Evolutionary conservation across 257 asterid species (phyloP).

Genomic region (Prunella vulgaris): DNA sequence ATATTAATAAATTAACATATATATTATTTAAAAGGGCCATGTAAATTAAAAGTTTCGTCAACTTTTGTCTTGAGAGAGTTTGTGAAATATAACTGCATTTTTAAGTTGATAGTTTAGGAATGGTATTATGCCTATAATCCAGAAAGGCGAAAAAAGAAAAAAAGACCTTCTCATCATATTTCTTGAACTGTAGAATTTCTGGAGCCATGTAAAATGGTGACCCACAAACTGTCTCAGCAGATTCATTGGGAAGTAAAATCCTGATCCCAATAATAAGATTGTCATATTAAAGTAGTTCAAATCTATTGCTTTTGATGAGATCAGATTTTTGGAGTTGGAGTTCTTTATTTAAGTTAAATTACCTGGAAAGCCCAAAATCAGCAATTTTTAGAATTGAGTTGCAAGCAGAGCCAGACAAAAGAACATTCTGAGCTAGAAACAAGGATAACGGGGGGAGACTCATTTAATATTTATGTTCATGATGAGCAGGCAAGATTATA

Average conservation of each 20-base stretch:
- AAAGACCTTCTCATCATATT: slow-evolving; percentile 41
- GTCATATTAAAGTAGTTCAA: neutral
- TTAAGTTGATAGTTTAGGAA: no score
- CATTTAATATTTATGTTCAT: neutral
- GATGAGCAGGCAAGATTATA: neutral
- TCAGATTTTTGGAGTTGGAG: neutral
- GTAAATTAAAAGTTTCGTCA: no score
- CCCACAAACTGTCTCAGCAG: slow-evolving; percentile 45
- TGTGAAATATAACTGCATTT: no score
- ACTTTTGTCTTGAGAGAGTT: no score
- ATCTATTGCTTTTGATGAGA: neutral
- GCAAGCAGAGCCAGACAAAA: slow-evolving; percentile 31
- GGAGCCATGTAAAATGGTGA: slow-evolving; percentile 61
- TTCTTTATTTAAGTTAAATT: neutral
- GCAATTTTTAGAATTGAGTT: slow-evolving; percentile 48
- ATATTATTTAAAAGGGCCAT: no score
- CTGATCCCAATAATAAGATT: slow-evolving; percentile 25
- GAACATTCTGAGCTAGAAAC: slow-evolving; percentile 39
- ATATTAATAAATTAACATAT: no score
- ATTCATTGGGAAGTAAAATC: slow-evolving; percentile 33
- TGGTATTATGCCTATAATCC: neutral
- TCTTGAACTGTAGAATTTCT: slow-evolving; percentile 50
- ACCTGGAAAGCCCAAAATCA: slow-evolving; percentile 64
- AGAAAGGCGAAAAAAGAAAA: neutral
- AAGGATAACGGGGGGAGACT: neutral